Percentiles rank a stretch among this genome's conserved stretches.
phyloP scores from a whole-genome alignment of 352 stramenopile genomes.

The Globisporangium polare region DNA sequence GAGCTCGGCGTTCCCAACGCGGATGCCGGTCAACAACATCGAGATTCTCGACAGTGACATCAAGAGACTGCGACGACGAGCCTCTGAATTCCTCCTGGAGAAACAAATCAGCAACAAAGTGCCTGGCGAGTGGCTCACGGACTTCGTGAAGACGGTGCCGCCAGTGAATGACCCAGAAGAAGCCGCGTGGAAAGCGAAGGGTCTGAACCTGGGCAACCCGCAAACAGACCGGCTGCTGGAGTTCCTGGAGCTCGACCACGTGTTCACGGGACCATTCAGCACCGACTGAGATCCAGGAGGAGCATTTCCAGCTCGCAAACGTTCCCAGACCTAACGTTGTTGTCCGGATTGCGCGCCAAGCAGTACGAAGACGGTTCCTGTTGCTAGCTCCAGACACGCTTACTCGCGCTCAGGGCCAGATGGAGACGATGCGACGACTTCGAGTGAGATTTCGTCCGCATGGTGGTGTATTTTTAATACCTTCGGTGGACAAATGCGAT shows the following conservation, averaged over 20 bases:
- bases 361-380: too few species aligned
- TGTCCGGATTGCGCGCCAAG: too few species aligned
- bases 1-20: conserved; percentile 19
- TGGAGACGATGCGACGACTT: too few species aligned
- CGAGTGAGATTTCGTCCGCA: too few species aligned
- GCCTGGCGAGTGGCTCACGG: conserved; percentile 15
- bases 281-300: not conserved
- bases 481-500: too few species aligned
- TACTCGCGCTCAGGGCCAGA: too few species aligned
- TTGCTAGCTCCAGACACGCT: too few species aligned
- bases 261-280: conserved; percentile 39
- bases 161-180: conserved; percentile 4
- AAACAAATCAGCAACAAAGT: conserved; percentile 4
- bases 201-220: conserved; percentile 65
- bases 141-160: conserved; percentile 27
- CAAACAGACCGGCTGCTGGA: conserved; percentile 83
- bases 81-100: not conserved
- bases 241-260: conserved; percentile 71
- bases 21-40: conserved; percentile 27
- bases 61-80: conserved; percentile 9
- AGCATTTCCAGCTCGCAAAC: not conserved
- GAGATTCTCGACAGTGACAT: not conserved
- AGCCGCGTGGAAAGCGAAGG: not conserved
- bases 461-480: not conserved
- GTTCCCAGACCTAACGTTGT: too few species aligned